Evolutionary conservation across 169 alveolate genomes (phyloP).

Genomic region (Pseudocohnilembus persalinus): DNA sequence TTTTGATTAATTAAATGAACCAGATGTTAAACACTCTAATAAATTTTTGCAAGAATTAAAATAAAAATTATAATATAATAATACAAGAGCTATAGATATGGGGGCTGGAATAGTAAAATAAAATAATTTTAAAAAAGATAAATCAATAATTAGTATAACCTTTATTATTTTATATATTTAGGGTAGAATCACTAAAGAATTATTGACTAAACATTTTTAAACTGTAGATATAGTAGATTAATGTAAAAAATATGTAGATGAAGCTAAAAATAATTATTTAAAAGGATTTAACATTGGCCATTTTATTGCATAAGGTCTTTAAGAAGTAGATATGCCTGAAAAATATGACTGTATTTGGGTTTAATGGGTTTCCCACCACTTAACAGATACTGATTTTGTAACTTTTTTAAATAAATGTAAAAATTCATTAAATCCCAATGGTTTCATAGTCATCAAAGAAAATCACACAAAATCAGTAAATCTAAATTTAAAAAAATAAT

Average conservation of each 20-base stretch:
- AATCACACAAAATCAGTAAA: slow-evolving; percentile 21
- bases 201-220: slow-evolving; percentile 23
- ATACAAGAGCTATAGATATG: slow-evolving; percentile 32
- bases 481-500: background rate
- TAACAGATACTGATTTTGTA: slow-evolving; percentile 41
- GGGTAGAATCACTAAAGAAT: slow-evolving; percentile 30
- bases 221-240: slow-evolving; percentile 42
- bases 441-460: slow-evolving; percentile 40
- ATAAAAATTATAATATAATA: background rate
- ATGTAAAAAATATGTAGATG: slow-evolving; percentile 26
- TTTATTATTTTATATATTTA: too few species aligned
- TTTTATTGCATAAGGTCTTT: slow-evolving; percentile 28
- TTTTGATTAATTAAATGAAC: slow-evolving; percentile 25
- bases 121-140: background rate
- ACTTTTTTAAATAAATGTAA: slow-evolving; percentile 26
- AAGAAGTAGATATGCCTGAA: slow-evolving; percentile 26
- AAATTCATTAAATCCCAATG: slow-evolving; percentile 18
- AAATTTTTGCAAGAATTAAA: slow-evolving; percentile 8
- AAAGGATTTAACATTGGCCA: slow-evolving; percentile 17
- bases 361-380: slow-evolving; percentile 45
- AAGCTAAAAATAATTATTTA: slow-evolving; percentile 27
- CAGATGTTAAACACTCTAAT: slow-evolving; percentile 27
- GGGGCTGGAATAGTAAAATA: slow-evolving; percentile 41
- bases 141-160: background rate
- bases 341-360: slow-evolving; percentile 48